phyloP scores from a whole-genome alignment of 2,329 filamentous ascomycete genomes.

The Pseudopithomyces maydicus region DNA sequence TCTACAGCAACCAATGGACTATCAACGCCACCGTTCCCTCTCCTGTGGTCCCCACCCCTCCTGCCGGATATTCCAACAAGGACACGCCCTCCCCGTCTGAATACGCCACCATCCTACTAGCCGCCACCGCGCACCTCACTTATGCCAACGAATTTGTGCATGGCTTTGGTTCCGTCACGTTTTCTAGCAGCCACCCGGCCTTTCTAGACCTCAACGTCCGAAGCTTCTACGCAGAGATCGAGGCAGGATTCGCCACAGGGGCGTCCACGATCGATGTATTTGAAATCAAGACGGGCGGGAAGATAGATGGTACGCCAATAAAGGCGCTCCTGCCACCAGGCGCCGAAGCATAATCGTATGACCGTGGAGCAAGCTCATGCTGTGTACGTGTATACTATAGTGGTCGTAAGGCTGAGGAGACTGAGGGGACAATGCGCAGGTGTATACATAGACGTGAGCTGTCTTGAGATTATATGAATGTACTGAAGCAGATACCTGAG shows the following conservation, averaged over 20 bases:
- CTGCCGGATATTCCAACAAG: background rate
- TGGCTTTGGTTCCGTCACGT: background rate
- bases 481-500: no score
- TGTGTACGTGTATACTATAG: no score
- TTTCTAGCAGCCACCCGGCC: background rate
- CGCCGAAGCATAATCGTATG: background rate
- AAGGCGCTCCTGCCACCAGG: background rate
- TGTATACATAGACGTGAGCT: no score
- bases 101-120: background rate
- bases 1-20: background rate
- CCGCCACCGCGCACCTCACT: background rate
- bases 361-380: no score
- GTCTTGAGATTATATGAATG: no score
- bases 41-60: background rate
- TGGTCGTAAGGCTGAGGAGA: background rate
- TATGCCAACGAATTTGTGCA: conserved; percentile 2
- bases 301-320: background rate
- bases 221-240: conserved; percentile 2
- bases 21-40: background rate
- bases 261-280: background rate
- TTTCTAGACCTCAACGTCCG: background rate
- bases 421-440: no score
- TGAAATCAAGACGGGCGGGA: background rate
- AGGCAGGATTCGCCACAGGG: background rate
- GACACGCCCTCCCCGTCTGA: background rate